Conservation (phyloP, 2,329 filamentous ascomycete genomes). For the Paramyrothecium roridum region DNA sequence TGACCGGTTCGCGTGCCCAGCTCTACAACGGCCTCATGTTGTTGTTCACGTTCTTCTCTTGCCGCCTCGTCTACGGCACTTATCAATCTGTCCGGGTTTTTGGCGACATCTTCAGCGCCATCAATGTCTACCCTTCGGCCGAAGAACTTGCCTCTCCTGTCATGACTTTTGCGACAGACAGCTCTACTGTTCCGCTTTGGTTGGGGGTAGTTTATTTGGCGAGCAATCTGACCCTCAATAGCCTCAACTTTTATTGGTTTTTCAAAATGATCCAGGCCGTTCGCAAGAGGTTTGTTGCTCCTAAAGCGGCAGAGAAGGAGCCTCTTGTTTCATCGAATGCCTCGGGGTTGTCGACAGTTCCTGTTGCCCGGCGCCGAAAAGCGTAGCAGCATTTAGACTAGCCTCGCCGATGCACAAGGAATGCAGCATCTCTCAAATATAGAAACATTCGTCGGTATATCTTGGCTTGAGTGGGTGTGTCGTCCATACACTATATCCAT, state of each 20-base stretch:
- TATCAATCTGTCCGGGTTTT: conserved; percentile 69
- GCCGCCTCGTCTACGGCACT: conserved; percentile 74
- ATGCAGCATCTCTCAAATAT: too few species aligned
- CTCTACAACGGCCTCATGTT: conserved; percentile 75
- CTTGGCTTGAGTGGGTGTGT: too few species aligned
- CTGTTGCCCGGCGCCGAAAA: conserved; percentile 24
- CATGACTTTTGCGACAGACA: conserved; percentile 43
- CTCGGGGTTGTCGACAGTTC: conserved; percentile 18
- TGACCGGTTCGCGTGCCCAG: conserved; percentile 72
- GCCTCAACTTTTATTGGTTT: conserved; percentile 83
- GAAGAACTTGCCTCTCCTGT: conserved; percentile 13
- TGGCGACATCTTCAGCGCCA: conserved; percentile 62
- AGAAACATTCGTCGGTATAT: too few species aligned
- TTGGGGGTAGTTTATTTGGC: conserved; percentile 64
- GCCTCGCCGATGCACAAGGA: too few species aligned
- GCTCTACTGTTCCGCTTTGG: conserved; percentile 63
- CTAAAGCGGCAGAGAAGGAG: conserved; percentile 26
- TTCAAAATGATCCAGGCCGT: conserved; percentile 81
- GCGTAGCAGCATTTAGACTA: conserved; percentile 10
- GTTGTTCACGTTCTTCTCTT: conserved; percentile 71
- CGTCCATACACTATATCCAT: too few species aligned
- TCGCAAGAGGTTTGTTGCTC: conserved; percentile 67
- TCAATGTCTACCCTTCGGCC: conserved; percentile 33
- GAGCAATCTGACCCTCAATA: conserved; percentile 70
- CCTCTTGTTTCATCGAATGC: conserved; percentile 21